Base-by-base conservation (phyloP, 139 green algal species). In the Picochlorum sp. region DNA sequence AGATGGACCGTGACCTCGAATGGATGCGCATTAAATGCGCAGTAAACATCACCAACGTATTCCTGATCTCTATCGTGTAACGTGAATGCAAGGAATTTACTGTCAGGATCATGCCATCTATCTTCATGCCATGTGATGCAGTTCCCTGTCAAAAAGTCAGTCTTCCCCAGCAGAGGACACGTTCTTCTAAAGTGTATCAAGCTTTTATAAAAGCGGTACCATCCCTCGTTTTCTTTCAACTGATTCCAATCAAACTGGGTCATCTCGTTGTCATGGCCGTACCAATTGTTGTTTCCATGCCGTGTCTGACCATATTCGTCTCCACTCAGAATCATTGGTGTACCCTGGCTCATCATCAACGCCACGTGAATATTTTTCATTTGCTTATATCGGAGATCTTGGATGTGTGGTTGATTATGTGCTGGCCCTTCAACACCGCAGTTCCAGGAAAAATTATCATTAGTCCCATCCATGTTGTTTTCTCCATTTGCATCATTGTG, bases 381-480 rank as follows among this genome's bases (percentile, higher is more conserved):
- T 83, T 99, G 93, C 38, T 78, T 76, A 34, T 6, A 23, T 18
- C 73, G 71, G 21, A 83, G 30, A 44, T 38, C 61, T 18, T 69
- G 66, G 8, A 66, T 51, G 13, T 97, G 73, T 0, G 63, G 79
- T 11, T 59, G 49, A 66, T 96, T 80, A 34, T 76, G 71, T 2
- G 86, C 95, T 14, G 79, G 54, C 4, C 93, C 94, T 77, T 99
- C 93, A 8, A 68, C 77, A 9, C 94, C 94, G 74, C 92, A 98
- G 75, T 99, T 99, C 94, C 94, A 99, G 16, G 70, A 87, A 58
- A 93, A 89, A 82, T 99, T 99, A 83, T 99, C 93, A 70, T 98
- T 97, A 62, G 65, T 86, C 64, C 94, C 92, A 52, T 96, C 89
- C 24, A 69, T 51, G 61, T 82, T 82, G 21, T 66, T 37, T 80